A percentile compares a stretch with the other conserved stretches of the same genome.
phyloP scores from a whole-genome alignment of 2,329 filamentous ascomycete species.

The Aureobasidium sp. region DNA sequence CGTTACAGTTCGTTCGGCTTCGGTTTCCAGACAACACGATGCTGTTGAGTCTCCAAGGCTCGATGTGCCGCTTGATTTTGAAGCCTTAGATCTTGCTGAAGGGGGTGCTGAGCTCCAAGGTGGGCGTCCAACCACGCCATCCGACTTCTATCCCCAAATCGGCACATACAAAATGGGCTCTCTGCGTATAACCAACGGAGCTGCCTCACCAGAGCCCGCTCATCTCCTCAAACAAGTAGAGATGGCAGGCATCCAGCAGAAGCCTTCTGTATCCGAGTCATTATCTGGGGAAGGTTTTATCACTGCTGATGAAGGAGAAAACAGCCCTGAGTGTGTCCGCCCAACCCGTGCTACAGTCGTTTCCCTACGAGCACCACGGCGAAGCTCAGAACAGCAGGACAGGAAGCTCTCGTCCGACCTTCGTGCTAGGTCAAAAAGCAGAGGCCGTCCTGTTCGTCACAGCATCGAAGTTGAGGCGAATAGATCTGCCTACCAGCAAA shows the following conservation, averaged over 20 bases:
- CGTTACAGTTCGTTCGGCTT: background rate
- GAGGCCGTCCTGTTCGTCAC: background rate
- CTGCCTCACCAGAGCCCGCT: constrained; percentile 39
- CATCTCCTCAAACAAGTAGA: constrained; percentile 19
- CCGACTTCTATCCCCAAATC: constrained; percentile 36
- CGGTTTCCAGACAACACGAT: background rate
- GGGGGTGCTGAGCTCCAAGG: constrained; percentile 17
- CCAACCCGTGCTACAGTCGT: constrained; percentile 20
- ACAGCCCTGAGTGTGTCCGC: constrained; percentile 19
- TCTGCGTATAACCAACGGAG: constrained; percentile 42
- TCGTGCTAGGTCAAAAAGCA: constrained; percentile 1
- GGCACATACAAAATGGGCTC: constrained; percentile 38
- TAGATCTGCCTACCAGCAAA: background rate
- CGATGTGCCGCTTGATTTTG: constrained; percentile 15
- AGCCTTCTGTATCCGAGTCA: background rate
- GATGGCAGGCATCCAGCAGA: background rate
- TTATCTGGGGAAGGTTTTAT: background rate
- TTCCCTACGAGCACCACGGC: background rate
- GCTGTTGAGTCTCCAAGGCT: background rate
- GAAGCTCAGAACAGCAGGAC: background rate
- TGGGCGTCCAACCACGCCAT: constrained; percentile 4
- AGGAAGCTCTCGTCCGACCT: background rate
- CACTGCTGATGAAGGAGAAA: constrained; percentile 14
- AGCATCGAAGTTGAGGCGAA: background rate
- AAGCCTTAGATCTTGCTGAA: constrained; percentile 22